Evolutionary conservation across 257 asterid species (phyloP).

Genomic region (Henckelia pumila): DNA sequence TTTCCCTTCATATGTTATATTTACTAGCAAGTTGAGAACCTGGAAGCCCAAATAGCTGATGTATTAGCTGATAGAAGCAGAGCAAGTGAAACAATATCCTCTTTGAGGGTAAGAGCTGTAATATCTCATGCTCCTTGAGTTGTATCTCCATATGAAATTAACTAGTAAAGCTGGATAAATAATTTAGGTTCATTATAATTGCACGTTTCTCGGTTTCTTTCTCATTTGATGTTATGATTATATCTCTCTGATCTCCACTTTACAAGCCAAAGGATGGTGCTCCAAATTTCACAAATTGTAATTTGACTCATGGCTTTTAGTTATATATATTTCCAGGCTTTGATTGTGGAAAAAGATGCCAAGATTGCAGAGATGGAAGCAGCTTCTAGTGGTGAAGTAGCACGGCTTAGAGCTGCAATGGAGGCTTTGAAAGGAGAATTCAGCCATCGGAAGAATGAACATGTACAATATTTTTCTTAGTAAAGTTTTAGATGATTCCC

Average conservation of each 20-base stretch:
- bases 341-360: slow-evolving; percentile 78
- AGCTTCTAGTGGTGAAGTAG: slow-evolving; percentile 98
- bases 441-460: slow-evolving; percentile 57
- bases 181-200: slow-evolving; percentile 7
- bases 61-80: slow-evolving; percentile 72
- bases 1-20: slow-evolving; percentile 20
- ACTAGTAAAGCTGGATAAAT: slow-evolving; percentile 9
- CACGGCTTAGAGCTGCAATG: slow-evolving; percentile 83
- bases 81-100: slow-evolving; percentile 81
- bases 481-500: not conserved
- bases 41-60: slow-evolving; percentile 87
- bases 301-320: slow-evolving; percentile 15
- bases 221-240: slow-evolving; percentile 14
- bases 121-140: slow-evolving; percentile 25
- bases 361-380: slow-evolving; percentile 96
- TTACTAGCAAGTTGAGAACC: slow-evolving; percentile 72
- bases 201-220: slow-evolving; percentile 11
- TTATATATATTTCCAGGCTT: slow-evolving; percentile 43
- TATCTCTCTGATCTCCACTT: not conserved
- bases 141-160: slow-evolving; percentile 20
- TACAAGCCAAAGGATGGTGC: slow-evolving; percentile 15
- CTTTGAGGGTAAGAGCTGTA: slow-evolving; percentile 63
- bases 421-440: slow-evolving; percentile 88
- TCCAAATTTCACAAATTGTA: slow-evolving; percentile 27
- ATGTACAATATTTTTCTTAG: slow-evolving; percentile 43